phyloP scores from a whole-genome alignment of 148 eudicot genomes.

The Rhododendron simsii region DNA sequence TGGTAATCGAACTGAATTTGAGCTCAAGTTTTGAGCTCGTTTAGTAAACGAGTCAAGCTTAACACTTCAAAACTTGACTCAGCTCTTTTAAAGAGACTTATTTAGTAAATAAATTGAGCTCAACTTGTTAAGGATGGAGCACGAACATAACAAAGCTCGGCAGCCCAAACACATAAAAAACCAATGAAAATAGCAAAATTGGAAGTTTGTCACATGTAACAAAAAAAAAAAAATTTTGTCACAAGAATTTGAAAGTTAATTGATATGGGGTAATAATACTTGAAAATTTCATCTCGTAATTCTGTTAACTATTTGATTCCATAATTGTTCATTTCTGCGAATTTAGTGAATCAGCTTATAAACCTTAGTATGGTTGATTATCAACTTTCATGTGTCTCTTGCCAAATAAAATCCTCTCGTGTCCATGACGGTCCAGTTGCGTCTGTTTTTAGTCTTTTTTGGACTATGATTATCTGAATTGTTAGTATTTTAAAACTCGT shows the following conservation, averaged over 20 bases:
- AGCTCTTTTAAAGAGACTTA: too few species aligned
- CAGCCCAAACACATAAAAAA: background rate
- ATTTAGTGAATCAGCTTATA: background rate
- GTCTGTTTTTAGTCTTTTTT: background rate
- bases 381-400: background rate
- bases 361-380: background rate
- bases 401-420: background rate
- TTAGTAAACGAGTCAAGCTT: too few species aligned
- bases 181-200: background rate
- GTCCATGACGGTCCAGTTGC: background rate
- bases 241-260: background rate
- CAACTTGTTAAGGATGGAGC: too few species aligned
- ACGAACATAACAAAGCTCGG: background rate
- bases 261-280: background rate
- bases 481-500: too few species aligned
- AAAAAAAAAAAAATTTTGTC: background rate
- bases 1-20: too few species aligned
- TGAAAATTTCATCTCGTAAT: background rate
- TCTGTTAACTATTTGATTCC: too few species aligned
- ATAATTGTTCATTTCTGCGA: background rate
- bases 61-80: too few species aligned
- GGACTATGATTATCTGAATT: background rate
- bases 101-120: too few species aligned
- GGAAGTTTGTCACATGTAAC: background rate
- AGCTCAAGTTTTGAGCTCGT: too few species aligned